Evolutionary conservation across 495 filamentous ascomycete genomes (phyloP), one percentile per base, ranked within the genome.

Genomic region (Tetracladium setigerum): DNA sequence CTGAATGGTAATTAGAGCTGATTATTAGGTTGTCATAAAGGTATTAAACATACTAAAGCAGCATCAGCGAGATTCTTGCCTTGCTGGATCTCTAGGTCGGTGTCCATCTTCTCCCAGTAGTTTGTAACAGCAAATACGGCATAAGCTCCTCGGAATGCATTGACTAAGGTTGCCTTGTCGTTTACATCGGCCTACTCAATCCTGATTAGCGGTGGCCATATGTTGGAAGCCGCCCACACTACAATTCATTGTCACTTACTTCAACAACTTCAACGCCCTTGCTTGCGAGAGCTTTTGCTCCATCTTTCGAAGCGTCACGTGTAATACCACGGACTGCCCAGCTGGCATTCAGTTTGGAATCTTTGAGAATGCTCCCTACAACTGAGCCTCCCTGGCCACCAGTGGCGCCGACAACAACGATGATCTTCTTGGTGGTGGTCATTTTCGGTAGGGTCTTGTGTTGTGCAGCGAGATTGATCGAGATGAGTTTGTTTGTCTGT

Each of bases 391-490:
- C 82, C 56, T 84, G 81, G 12, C 68, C 66, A 56, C 82, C 79
- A 15, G 82, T 84, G 10, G 77, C 74, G 10, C 79, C 79, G 49
- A 83, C 79, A 24, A 86, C 67, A 27, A 71, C 72, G 53, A 84
- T 62, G 46, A 75, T 47, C 47, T 78, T 63, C n/a, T 56, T 56
- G 41, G 45, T n/a, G n/a, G n/a, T n/a, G n/a, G n/a, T n/a, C n/a
- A n/a, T n/a, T n/a, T n/a, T n/a, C n/a, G n/a, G n/a, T n/a, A n/a
- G n/a, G n/a, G n/a, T n/a, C n/a, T n/a, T n/a, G n/a, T n/a, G n/a
- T n/a, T n/a, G n/a, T n/a, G n/a, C n/a, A n/a, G n/a, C n/a, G n/a
- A n/a, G n/a, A n/a, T n/a, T n/a, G n/a, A n/a, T n/a, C n/a, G n/a
- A n/a, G n/a, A n/a, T n/a, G n/a, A n/a, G n/a, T n/a, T n/a, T n/a